Conservation (phyloP, 2,329 filamentous ascomycete genomes). For the Phaeomoniella chlamydospora region DNA sequence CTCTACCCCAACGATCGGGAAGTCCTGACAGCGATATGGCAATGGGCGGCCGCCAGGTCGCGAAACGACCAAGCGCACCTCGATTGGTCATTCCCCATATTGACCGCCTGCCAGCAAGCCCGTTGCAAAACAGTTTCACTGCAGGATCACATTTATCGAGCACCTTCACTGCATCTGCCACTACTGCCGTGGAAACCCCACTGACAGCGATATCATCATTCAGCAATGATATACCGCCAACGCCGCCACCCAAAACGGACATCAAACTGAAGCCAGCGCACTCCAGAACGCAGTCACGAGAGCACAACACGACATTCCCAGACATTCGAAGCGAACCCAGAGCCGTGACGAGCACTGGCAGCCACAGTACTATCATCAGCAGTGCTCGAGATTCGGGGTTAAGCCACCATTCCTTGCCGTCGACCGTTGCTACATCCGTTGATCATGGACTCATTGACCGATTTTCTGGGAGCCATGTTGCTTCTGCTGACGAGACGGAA, state of each 20-base stretch:
- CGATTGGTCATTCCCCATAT: neutral
- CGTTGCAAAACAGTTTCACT: neutral
- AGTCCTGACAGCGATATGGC: neutral
- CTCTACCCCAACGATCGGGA: neutral
- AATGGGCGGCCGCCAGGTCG: no score
- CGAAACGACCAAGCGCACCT: constrained; percentile 1
- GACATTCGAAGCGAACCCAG: neutral
- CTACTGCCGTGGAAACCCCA: neutral
- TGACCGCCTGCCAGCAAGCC: neutral
- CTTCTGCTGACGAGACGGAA: constrained; percentile 58
- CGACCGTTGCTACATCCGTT: constrained; percentile 73
- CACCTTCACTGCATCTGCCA: neutral
- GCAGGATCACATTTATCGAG: neutral
- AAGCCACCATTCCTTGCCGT: constrained; percentile 66
- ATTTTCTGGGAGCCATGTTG: constrained; percentile 46
- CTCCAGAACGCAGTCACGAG: neutral
- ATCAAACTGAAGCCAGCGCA: neutral
- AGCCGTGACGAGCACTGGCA: constrained; percentile 45
- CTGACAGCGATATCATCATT: neutral
- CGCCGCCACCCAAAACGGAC: neutral
- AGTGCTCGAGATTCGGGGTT: constrained; percentile 61
- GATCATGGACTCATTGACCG: constrained; percentile 55
- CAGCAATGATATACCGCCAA: neutral
- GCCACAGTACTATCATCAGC: constrained; percentile 63
- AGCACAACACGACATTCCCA: neutral